A percentile compares a stretch with the other conserved stretches of the same genome.
Conservation (phyloP, 164 flowering plant genomes). For the Vitis rupestris region DNA sequence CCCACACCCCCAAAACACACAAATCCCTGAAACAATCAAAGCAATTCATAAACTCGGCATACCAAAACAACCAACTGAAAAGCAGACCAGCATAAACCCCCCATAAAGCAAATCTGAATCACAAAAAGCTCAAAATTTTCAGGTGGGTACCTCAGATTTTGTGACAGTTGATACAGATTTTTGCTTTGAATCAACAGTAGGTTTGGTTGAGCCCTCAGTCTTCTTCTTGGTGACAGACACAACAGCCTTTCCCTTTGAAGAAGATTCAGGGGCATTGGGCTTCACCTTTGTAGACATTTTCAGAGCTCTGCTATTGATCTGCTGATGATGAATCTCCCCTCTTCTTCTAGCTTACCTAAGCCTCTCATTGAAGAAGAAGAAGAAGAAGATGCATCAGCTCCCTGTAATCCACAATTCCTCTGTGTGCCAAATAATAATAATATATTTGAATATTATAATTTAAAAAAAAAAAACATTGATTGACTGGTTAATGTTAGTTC, state of each 20-base stretch:
- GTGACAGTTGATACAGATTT: conserved; percentile 31
- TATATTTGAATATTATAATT: no score
- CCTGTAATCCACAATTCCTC: not conserved
- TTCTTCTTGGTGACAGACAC: conserved; percentile 37
- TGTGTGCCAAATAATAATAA: no score
- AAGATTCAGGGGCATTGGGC: conserved; percentile 27
- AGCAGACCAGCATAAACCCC: not conserved
- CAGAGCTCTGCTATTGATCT: not conserved
- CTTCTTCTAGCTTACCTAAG: not conserved
- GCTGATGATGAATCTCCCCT: conserved; percentile 3
- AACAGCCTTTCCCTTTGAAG: conserved; percentile 37
- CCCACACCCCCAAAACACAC: conserved; percentile 1
- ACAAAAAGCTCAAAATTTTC: not conserved
- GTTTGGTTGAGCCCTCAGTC: conserved; percentile 44
- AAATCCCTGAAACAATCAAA: not conserved
- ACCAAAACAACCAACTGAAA: not conserved
- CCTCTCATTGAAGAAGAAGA: not conserved
- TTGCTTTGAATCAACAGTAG: conserved; percentile 30
- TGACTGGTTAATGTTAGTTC: not conserved
- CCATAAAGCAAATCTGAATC: not conserved
- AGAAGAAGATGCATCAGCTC: not conserved
- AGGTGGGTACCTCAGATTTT: conserved; percentile 53
- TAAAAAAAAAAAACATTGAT: no score
- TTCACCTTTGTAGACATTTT: conserved; percentile 22
- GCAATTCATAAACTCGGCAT: conserved; percentile 1